phyloP scores from a whole-genome alignment of 2,329 filamentous ascomycete genomes.

The Colletotrichum chrysophilum region DNA sequence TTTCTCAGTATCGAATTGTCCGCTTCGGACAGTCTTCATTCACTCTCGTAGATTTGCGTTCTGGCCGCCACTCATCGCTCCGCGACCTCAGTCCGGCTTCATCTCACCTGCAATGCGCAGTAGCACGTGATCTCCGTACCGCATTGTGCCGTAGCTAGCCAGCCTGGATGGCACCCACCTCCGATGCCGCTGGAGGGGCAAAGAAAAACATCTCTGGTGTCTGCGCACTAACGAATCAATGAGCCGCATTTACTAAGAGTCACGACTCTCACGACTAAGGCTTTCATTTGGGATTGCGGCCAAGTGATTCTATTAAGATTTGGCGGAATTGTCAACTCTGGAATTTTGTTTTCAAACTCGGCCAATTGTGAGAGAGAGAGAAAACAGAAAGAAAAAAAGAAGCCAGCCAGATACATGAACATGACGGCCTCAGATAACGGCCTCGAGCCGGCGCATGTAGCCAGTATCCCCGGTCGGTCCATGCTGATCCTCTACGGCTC shows the following conservation, averaged over 20 bases:
- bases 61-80: background rate
- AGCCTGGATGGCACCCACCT: background rate
- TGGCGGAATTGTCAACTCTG: background rate
- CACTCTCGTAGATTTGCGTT: background rate
- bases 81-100: background rate
- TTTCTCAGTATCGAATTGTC: background rate
- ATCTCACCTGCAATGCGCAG: background rate
- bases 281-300: background rate
- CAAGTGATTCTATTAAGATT: background rate
- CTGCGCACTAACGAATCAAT: background rate
- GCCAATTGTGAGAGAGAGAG: background rate
- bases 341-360: background rate
- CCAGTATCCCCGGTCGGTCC: constrained; percentile 38
- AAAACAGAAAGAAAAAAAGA: background rate
- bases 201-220: constrained; percentile 12
- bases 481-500: constrained; percentile 87
- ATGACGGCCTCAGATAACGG: constrained; percentile 9
- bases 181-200: constrained; percentile 20
- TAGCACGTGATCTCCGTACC: constrained; percentile 12
- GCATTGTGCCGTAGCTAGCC: background rate
- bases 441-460: constrained; percentile 25
- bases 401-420: background rate
- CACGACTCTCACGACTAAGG: background rate
- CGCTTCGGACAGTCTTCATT: background rate
- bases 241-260: background rate